phyloP scores from a whole-genome alignment of 192 early-diverging fungal species.

The Backusella tarrabulga region DNA sequence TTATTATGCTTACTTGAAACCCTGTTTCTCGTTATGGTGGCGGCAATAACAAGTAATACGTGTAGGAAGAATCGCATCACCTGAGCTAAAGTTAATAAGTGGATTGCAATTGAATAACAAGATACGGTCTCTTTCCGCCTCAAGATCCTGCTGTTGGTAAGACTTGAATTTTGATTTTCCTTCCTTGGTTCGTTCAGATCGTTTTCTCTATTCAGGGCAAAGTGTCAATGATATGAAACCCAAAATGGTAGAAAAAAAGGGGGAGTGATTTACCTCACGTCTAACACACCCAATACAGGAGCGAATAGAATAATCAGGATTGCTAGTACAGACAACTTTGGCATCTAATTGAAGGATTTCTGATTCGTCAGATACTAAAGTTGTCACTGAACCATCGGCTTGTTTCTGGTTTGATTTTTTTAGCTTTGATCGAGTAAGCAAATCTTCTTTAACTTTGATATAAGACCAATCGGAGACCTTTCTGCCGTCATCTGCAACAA shows the following conservation, averaged over 20 bases:
- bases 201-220: conserved; percentile 42
- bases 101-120: conserved; percentile 88
- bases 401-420: conserved; percentile 24
- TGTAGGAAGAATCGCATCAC: conserved; percentile 87
- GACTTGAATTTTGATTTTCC: conserved; percentile 25
- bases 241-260: not conserved
- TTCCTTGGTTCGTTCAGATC: conserved; percentile 57
- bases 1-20: conserved; percentile 52
- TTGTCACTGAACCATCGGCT: conserved; percentile 11
- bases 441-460: conserved; percentile 78
- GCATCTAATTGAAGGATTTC: conserved; percentile 73
- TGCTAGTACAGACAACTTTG: conserved; percentile 82
- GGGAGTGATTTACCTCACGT: conserved; percentile 54
- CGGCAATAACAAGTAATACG: conserved; percentile 97
- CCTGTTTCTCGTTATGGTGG: conserved; percentile 89
- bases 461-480: conserved; percentile 81
- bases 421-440: conserved; percentile 55
- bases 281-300: conserved; percentile 81
- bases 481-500: conserved; percentile 69
- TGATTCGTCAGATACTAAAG: conserved; percentile 28
- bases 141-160: conserved; percentile 60
- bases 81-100: conserved; percentile 82
- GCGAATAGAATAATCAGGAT: conserved; percentile 74
- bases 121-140: conserved; percentile 73
- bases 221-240: conserved; percentile 1